Conservation (phyloP, 495 filamentous ascomycete genomes). For the Daldinia grandis region DNA sequence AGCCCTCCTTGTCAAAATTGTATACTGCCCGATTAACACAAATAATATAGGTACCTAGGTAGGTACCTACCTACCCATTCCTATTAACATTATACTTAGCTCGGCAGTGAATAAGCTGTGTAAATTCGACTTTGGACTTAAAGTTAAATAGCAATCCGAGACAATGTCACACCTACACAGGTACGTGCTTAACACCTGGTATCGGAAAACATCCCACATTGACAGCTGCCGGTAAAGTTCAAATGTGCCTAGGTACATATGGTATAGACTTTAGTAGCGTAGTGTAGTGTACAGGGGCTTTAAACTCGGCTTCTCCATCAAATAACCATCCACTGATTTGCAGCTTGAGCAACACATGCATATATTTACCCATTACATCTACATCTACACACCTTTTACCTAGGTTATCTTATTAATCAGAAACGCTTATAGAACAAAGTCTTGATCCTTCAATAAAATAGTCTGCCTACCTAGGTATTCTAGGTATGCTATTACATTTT, state of each 20-base stretch:
- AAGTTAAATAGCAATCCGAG: not conserved
- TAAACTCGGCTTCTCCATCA: conserved; percentile 1
- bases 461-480: not conserved
- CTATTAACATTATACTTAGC: too few species aligned
- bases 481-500: not conserved
- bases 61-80: too few species aligned
- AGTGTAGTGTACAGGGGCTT: not conserved
- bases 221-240: not conserved
- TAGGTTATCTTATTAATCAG: conserved; percentile 2
- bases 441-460: not conserved
- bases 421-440: not conserved
- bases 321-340: not conserved
- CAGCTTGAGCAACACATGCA: not conserved
- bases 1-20: too few species aligned
- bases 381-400: not conserved
- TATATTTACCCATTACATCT: not conserved
- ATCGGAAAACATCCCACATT: not conserved
- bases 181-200: not conserved
- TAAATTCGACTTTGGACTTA: not conserved
- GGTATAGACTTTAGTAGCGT: not conserved
- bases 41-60: too few species aligned
- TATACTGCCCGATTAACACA: too few species aligned
- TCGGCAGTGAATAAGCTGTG: not conserved
- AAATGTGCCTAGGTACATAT: not conserved
- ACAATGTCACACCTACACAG: too few species aligned